phyloP scores from a whole-genome alignment of 2,329 filamentous ascomycete genomes.

The Albifimbria verrucaria region DNA sequence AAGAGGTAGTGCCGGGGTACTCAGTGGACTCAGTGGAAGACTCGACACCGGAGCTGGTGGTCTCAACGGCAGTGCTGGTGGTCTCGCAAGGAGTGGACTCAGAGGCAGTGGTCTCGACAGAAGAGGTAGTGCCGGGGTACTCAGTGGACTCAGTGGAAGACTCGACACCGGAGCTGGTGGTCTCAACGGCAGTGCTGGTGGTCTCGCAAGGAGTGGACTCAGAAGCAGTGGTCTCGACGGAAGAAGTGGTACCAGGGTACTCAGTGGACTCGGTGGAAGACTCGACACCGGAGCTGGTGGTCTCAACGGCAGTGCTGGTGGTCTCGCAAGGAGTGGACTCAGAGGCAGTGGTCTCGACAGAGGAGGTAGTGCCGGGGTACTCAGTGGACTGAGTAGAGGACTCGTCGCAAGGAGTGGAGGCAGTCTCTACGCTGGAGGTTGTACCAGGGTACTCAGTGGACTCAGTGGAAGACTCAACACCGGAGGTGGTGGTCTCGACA shows the following conservation, averaged over 20 bases:
- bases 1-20: conserved; percentile 3
- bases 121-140: conserved; percentile 6
- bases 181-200: not conserved
- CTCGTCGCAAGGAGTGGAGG: conserved; percentile 1
- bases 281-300: not conserved
- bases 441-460: conserved; percentile 8
- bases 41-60: not conserved
- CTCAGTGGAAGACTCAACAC: not conserved
- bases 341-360: conserved; percentile 1
- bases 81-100: conserved; percentile 4
- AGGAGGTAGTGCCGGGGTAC: conserved; percentile 8
- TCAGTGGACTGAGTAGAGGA: conserved; percentile 8
- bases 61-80: not conserved
- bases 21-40: conserved; percentile 5
- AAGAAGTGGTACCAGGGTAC: conserved; percentile 2
- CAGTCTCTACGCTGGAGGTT: conserved; percentile 3
- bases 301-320: not conserved
- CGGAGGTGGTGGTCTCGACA: not conserved
- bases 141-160: not conserved
- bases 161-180: conserved; percentile 1
- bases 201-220: conserved; percentile 4
- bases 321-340: not conserved
- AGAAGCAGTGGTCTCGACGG: not conserved
- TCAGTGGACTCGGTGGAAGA: not conserved
- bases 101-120: conserved; percentile 1